Evolutionary conservation across 2,329 filamentous ascomycete genomes (phyloP), one percentile per base, ranked within the genome.

Genomic region (Fusarium cicatricum): DNA sequence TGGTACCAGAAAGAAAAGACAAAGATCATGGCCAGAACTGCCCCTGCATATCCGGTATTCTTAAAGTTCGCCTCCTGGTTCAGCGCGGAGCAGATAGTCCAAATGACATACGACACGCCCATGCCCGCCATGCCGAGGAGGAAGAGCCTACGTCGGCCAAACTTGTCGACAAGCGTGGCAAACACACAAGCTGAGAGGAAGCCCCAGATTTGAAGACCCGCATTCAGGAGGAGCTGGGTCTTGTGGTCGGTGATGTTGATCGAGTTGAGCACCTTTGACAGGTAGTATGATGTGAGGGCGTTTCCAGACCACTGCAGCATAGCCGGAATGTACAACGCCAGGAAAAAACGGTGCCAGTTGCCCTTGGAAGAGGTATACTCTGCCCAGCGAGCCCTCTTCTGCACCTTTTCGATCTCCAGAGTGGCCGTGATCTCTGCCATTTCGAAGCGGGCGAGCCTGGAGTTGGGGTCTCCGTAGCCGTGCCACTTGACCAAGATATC

Each of bases 81-180:
- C 7, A 71, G 64, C 0, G 78, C 75, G 1, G 75, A 74, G 33
- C 71, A 71, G 1, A 75, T 73, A 0, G 80, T 82, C 75, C 73
- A 75, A 16, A 75, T 66, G 23, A 75, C 63, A 23, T 73, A 76
- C 1, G 69, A 71, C 2, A 67, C 16, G 0, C 74, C 61, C 74
- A 78, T 78, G 4, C 73, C 74, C 5, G 70, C 31, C 50, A 71
- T 66, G 38, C 69, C 70, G 54, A 68, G 60, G 4, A 78, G 62
- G 58, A 78, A 78, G n/a, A 80, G 71, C 4, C 70, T 68, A 2
- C 78, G 71, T 3, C 78, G 71, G 19, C 78, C 78, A 1, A 77
- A 70, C 29, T 67, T 72, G 32, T 80, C 77, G 6, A 79, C 71
- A 0, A 79, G 62, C 2, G 74, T 71, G 0, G 77, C 76, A 3